Base-by-base conservation (phyloP, 768 basidiomycete genomes). In the Boletus rex-veris region DNA sequence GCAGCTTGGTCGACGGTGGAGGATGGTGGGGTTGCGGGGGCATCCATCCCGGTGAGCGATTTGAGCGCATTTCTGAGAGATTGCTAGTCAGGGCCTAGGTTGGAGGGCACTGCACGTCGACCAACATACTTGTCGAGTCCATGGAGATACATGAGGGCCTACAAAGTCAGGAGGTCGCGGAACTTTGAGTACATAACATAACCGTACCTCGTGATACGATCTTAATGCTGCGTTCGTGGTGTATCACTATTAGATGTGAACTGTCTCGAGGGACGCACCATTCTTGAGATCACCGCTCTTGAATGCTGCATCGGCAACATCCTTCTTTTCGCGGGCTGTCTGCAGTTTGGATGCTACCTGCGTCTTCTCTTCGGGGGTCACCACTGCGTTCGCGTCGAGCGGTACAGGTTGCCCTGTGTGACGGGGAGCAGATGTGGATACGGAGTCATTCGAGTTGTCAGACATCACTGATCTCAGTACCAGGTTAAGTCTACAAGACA, bases 61-160 rank as follows among this genome's bases (percentile, higher is more conserved):
- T 80, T 75, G 35, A 84, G 68, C 1, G 82, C 82, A 54, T 78
- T 82, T 65, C 84, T 86, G 53, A 48, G 9, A 51, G 37, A n/a
- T 28, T 28, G 21, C 21, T 51, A 11, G 37, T 63, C 14, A 59
- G 39, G 43, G 43, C 28, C 40, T 4, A 45, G 48, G 38, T 33
- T 28, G 42, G 24, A 47, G 24, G 15, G 44, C 18, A 24, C 19
- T 30, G 41, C n/a, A 36, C 33, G 31, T 8, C 41, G 44, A 37
- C 31, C 44, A 39, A 69, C 83, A 55, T 63, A 88, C 89, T 88
- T 92, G 77, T 90, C 85, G 45, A 92, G 69, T 19, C 90, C 90
- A 40, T 81, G 73, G 14, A 91, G 76, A 60, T 84, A 90, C 77
- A 90, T 75, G 48, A 90, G 71, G 21, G 89, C 73, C 90, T 88